Evolutionary conservation across 192 early-diverging fungal genomes (phyloP), one percentile per base, ranked within the genome.

Genomic region (Podila minutissima): DNA sequence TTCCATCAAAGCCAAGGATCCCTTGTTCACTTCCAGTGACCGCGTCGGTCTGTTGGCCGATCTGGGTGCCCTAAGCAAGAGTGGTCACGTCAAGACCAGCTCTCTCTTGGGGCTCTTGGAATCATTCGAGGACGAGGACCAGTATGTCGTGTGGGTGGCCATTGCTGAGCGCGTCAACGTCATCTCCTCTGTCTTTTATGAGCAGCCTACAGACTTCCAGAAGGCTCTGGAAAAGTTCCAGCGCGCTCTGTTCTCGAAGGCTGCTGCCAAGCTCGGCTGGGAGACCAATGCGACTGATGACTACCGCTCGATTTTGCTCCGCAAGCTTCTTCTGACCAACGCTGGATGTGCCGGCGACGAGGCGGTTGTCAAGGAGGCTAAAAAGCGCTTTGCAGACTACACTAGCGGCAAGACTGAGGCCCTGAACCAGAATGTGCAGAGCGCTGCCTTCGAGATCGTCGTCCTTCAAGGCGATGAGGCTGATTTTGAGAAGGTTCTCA

Each of bases 41-140:
- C 91, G 93, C 49, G 86, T 96, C 50, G 95, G 94, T 64, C 79
- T 98, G 11, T 66, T 99, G 66, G 87, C 90, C 38, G 98, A 99
- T 88, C 85, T 92, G 22, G 93, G 92, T 32, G 89, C 93, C 11
- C 82, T 98, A 57, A 91, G 92, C 24, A 76, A 84, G 38, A 93
- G 95, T 82, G 98, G 97, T 5, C 86, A 95, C 32, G 88, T 86
- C 55, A 89, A 86, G 61, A 97, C 96, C 12, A 85, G 87, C 61
- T 89, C 86, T 6, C 88, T 93, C n/a, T 84, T 99, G 82, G 90
- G 89, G 20, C 77, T 99, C 33, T 83, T 96, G 31, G 86, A 88
- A 22, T 86, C 90, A 22, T 94, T 93, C 70, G 85, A 88, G 51
- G 85, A 88, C 53, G 97, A 98, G 82, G 87, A 91, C 29, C 85